A percentile compares a stretch with the other conserved stretches of the same genome.
Evolutionary conservation across 805 yeast genomes (phyloP).

Genomic region (Huiozyma sinensis): DNA sequence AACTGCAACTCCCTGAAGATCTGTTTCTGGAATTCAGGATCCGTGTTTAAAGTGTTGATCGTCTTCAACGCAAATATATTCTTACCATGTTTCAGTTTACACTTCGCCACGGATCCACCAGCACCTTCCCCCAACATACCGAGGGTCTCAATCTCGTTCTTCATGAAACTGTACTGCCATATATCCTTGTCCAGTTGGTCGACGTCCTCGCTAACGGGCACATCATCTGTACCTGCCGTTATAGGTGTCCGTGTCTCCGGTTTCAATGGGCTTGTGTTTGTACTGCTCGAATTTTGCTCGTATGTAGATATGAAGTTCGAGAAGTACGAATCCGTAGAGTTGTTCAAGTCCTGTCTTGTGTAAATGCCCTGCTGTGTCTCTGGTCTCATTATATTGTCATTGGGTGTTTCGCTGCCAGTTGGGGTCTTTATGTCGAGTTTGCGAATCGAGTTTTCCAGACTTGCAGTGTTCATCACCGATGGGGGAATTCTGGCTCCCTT

Average conservation of each 20-base stretch:
- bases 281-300: conserved; percentile 10
- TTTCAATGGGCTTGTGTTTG: conserved; percentile 8
- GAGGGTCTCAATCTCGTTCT: conserved; percentile 54
- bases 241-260: background rate
- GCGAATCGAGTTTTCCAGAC: conserved; percentile 3
- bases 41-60: conserved; percentile 35
- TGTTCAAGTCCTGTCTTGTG: conserved; percentile 6
- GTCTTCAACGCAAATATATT: conserved; percentile 73
- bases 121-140: conserved; percentile 85
- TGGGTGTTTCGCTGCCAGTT: background rate
- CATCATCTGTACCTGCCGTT: background rate
- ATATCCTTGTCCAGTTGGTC: conserved; percentile 57
- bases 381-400: background rate
- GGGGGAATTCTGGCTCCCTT: conserved; percentile 3
- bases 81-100: conserved; percentile 47
- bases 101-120: conserved; percentile 83
- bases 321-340: conserved; percentile 19
- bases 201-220: conserved; percentile 28
- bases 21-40: conserved; percentile 82
- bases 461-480: conserved; percentile 3
- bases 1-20: conserved; percentile 84
- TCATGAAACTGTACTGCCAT: conserved; percentile 49
- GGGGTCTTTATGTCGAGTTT: background rate
- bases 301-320: conserved; percentile 17
- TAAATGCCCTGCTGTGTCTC: background rate